phyloP scores from a whole-genome alignment of 345 rosid genomes.

The Carallia brachiata region DNA sequence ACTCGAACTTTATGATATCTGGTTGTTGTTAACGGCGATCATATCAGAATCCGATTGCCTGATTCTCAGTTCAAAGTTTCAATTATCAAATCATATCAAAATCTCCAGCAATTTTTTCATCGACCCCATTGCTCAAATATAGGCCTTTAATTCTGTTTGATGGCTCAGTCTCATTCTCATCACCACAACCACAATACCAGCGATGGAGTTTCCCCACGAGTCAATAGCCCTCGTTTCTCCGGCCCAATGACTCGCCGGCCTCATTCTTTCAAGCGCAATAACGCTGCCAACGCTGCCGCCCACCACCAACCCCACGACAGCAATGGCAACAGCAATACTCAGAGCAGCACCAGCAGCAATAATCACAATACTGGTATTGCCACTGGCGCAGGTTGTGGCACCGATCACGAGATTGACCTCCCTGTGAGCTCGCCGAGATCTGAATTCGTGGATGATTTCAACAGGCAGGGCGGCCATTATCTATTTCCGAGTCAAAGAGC shows the following conservation, averaged over 20 bases:
- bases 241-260: conserved; percentile 90
- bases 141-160: background rate
- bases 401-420: conserved; percentile 77
- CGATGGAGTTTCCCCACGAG: conserved; percentile 75
- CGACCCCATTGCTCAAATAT: background rate
- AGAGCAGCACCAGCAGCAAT: background rate
- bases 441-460: conserved; percentile 47
- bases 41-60: background rate
- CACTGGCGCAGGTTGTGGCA: conserved; percentile 14
- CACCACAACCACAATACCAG: conserved; percentile 40
- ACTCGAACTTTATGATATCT: too few species aligned
- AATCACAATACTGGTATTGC: background rate
- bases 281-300: conserved; percentile 23
- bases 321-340: conserved; percentile 9
- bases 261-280: conserved; percentile 79
- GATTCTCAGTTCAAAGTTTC: background rate
- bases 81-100: background rate
- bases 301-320: conserved; percentile 6
- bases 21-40: conserved; percentile 14
- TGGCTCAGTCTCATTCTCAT: conserved; percentile 48
- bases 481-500: conserved; percentile 47
- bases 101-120: background rate
- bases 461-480: conserved; percentile 39
- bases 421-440: conserved; percentile 73
- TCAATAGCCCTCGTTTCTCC: conserved; percentile 83